Conservation (phyloP, 176 grass and related monocot genomes). For the Cenchrus purpureus region DNA sequence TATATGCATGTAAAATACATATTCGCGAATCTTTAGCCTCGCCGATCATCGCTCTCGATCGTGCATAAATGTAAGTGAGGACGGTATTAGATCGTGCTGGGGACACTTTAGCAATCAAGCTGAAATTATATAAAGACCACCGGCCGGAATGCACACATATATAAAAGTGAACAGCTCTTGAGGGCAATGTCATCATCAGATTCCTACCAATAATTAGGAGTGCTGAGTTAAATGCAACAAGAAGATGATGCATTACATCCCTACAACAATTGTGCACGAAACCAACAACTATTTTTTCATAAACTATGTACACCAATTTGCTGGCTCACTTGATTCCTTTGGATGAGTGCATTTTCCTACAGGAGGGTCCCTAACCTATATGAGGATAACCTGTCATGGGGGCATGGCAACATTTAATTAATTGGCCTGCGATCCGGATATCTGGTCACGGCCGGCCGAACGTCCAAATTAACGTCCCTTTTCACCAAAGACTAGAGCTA, state of each 20-base stretch:
- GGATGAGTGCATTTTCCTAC: slow-evolving; percentile 14
- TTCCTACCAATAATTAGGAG: slow-evolving; percentile 36
- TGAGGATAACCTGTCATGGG: neutral
- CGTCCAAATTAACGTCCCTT: slow-evolving; percentile 18
- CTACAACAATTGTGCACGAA: slow-evolving; percentile 42
- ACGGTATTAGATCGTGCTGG: slow-evolving; percentile 40
- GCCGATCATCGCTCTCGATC: slow-evolving; percentile 18
- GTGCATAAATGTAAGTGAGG: slow-evolving; percentile 17
- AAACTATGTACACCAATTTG: neutral
- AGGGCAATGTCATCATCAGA: slow-evolving; percentile 25
- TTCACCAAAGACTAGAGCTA: slow-evolving; percentile 26
- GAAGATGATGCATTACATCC: slow-evolving; percentile 35
- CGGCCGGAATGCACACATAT: neutral
- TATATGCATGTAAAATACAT: neutral
- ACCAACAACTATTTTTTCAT: neutral
- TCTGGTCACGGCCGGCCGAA: slow-evolving; percentile 35
- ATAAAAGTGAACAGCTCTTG: neutral
- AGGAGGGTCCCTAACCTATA: neutral
- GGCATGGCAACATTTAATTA: slow-evolving; percentile 1
- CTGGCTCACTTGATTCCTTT: slow-evolving; percentile 27
- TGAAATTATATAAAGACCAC: slow-evolving; percentile 59
- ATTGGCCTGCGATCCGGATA: slow-evolving; percentile 13
- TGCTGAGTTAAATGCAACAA: slow-evolving; percentile 38
- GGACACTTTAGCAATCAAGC: slow-evolving; percentile 27
- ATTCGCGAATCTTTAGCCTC: slow-evolving; percentile 32